Evolutionary conservation across 345 rosid species (phyloP).

Genomic region (Erodium maritimum): DNA sequence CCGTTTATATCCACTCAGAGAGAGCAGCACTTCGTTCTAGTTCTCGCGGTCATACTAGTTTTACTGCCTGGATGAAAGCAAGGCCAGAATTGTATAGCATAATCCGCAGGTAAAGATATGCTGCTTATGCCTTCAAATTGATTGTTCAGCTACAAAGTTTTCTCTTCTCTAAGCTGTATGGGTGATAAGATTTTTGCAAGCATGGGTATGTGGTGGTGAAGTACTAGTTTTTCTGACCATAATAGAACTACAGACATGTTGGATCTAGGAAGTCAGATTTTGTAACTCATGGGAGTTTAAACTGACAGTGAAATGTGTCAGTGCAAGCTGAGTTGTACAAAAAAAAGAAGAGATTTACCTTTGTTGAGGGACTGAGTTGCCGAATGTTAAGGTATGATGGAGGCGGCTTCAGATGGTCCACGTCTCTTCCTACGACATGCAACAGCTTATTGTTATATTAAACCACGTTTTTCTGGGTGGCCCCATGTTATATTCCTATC

Average conservation of each 20-base stretch:
- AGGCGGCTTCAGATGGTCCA: slow-evolving; percentile 1
- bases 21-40: slow-evolving; percentile 69
- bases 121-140: neutral
- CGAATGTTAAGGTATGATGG: neutral
- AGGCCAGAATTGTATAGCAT: slow-evolving; percentile 96
- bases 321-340: no score
- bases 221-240: neutral
- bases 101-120: slow-evolving; percentile 59
- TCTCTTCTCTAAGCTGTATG: neutral
- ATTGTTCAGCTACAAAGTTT: neutral
- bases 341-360: neutral
- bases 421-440: neutral
- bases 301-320: neutral
- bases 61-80: slow-evolving; percentile 98
- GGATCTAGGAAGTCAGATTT: neutral
- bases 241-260: neutral
- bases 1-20: slow-evolving; percentile 93
- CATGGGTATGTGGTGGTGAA: neutral
- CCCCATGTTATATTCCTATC: neutral
- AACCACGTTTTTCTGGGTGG: slow-evolving; percentile 1
- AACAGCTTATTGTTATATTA: neutral
- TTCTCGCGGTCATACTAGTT: slow-evolving; percentile 62
- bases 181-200: neutral
- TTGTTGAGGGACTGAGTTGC: neutral
- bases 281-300: neutral